Conservation (phyloP, 306 rosid species). For the Coriaria nepalensis region DNA sequence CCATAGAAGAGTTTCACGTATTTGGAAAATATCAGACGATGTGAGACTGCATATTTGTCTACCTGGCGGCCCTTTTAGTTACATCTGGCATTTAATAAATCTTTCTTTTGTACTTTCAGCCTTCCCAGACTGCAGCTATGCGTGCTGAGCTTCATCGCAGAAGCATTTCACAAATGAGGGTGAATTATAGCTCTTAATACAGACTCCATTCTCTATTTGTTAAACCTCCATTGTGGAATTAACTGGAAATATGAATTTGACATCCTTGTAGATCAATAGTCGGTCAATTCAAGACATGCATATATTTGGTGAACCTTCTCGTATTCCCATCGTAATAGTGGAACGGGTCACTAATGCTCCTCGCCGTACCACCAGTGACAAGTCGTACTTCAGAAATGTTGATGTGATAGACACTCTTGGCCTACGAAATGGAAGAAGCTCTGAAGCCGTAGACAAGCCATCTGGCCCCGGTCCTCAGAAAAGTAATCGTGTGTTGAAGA, state of each 20-base stretch:
- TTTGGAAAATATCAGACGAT: constrained; percentile 66
- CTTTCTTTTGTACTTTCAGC: constrained; percentile 33
- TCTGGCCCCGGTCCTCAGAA: constrained; percentile 20
- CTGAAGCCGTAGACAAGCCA: constrained; percentile 23
- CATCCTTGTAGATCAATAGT: constrained; percentile 56
- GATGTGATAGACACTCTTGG: constrained; percentile 28
- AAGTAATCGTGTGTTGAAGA: constrained; percentile 48
- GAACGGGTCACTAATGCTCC: constrained; percentile 82
- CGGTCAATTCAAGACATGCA: constrained; percentile 88
- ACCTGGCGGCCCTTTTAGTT: constrained; percentile 6
- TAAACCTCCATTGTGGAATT: background rate
- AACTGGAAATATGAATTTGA: constrained; percentile 7
- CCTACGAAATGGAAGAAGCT: constrained; percentile 20
- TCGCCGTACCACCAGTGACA: constrained; percentile 48
- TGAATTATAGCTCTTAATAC: constrained; percentile 22
- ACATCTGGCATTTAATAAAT: background rate
- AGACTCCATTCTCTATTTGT: constrained; percentile 10
- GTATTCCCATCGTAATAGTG: constrained; percentile 62
- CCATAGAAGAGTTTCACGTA: constrained; percentile 47
- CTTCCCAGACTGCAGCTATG: constrained; percentile 53
- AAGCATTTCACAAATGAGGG: constrained; percentile 85
- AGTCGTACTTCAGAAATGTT: constrained; percentile 42
- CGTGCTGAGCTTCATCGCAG: constrained; percentile 80
- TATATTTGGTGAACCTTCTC: constrained; percentile 68
- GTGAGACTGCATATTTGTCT: constrained; percentile 32